A percentile compares a stretch with the other conserved stretches of the same genome.
phyloP scores from a whole-genome alignment of 2,329 filamentous ascomycete species.

The Botrytis deweyae region DNA sequence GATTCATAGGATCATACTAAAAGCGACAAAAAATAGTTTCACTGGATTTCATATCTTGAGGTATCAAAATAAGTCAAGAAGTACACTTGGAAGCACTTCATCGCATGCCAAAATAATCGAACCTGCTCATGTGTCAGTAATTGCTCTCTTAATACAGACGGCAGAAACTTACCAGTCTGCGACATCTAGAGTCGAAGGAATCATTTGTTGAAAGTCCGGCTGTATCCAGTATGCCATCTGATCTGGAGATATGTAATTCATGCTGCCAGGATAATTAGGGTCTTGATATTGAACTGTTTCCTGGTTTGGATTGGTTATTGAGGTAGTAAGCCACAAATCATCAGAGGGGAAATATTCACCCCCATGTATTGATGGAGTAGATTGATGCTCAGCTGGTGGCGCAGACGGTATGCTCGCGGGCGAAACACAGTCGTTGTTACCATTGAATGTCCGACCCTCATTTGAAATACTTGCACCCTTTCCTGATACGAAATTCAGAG shows the following conservation, averaged over 20 bases:
- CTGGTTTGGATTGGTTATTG: neutral
- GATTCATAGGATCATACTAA: neutral
- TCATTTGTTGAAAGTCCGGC: constrained; percentile 9
- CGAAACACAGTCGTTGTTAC: neutral
- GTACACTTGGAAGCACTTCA: neutral
- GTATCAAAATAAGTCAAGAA: neutral
- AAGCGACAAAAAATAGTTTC: neutral
- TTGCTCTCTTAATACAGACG: neutral
- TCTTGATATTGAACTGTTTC: neutral
- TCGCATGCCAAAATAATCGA: constrained; percentile 14
- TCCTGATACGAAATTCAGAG: neutral
- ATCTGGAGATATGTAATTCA: constrained; percentile 1
- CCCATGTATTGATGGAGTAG: neutral
- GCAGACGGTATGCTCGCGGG: neutral
- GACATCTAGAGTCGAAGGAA: constrained; percentile 9
- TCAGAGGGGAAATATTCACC: neutral
- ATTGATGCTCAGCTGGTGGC: neutral
- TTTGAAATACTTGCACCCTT: neutral
- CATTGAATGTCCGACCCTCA: neutral
- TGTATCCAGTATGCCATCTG: constrained; percentile 5
- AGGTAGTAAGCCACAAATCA: neutral
- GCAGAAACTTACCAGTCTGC: constrained; percentile 5
- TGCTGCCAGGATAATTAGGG: neutral
- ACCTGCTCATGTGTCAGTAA: neutral
- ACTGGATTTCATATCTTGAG: neutral